Evolutionary conservation across 2,329 filamentous ascomycete species (phyloP).

Genomic region (Arthrobotrys conoides): DNA sequence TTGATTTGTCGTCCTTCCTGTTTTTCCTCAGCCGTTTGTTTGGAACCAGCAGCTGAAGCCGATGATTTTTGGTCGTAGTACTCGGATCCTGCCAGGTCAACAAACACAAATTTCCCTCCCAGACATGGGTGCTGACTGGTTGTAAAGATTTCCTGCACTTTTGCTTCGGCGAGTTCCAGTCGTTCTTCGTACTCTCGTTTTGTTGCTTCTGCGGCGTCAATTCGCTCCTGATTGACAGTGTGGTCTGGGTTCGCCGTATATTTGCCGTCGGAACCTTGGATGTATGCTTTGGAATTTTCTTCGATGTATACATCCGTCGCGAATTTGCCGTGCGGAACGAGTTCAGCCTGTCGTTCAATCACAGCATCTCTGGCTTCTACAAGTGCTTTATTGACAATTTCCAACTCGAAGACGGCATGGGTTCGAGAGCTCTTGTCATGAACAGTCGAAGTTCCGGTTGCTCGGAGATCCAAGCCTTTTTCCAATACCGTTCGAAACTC

Average conservation of each 20-base stretch:
- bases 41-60: conserved; percentile 59
- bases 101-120: conserved; percentile 69
- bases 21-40: conserved; percentile 67
- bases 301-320: conserved; percentile 68
- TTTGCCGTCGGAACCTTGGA: conserved; percentile 65
- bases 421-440: conserved; percentile 70
- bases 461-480: conserved; percentile 65
- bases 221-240: conserved; percentile 66
- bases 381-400: conserved; percentile 67
- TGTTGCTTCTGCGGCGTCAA: conserved; percentile 67
- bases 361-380: conserved; percentile 67
- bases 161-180: conserved; percentile 66
- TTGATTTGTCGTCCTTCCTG: conserved; percentile 69
- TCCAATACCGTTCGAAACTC: conserved; percentile 65
- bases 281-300: conserved; percentile 65
- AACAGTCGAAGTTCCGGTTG: conserved; percentile 67
- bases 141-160: conserved; percentile 64
- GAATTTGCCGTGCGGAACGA: conserved; percentile 69
- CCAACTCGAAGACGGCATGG: conserved; percentile 68
- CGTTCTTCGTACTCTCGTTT: conserved; percentile 66
- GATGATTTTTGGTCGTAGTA: conserved; percentile 66
- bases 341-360: conserved; percentile 68
- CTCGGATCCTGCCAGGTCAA: conserved; percentile 69
- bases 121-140: conserved; percentile 65
- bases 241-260: conserved; percentile 66